These are phyloP conservation scores for Paralagenidium karlingii DNA, from an alignment of 352 stramenopile genomes.

Conservation along the genomic window DNA sequence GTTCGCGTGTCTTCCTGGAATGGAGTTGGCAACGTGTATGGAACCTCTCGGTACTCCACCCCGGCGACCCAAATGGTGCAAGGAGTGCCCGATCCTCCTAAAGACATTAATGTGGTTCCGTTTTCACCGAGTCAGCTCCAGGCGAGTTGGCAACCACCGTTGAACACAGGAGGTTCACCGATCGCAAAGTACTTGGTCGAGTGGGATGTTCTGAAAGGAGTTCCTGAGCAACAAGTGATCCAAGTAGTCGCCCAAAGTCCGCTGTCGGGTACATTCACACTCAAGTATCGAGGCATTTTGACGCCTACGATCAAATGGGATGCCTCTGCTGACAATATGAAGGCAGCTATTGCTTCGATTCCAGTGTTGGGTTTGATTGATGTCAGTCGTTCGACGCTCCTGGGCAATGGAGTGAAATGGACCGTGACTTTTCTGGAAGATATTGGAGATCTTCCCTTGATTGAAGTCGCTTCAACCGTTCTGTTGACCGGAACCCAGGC, in stretches of 20 bases:
- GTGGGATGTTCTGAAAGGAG: conserved; percentile 36
- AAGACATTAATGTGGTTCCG: conserved; percentile 28
- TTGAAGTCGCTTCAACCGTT: conserved; percentile 5
- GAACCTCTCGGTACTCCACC: conserved; percentile 61
- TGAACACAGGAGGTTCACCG: conserved; percentile 30
- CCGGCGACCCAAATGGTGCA: conserved; percentile 45
- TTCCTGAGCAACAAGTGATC: conserved; percentile 50
- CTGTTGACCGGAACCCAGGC: conserved; percentile 8
- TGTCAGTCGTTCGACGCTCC: too few relatives aligned
- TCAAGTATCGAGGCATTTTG: conserved; percentile 8
- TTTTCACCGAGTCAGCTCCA: conserved; percentile 18
- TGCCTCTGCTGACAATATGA: conserved; percentile 17
- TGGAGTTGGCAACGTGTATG: conserved; percentile 80
- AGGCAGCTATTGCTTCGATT: conserved; percentile 6
- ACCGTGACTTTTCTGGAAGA: conserved; percentile 42
- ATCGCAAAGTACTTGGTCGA: conserved; percentile 42
- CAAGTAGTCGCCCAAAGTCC: conserved; percentile 9
- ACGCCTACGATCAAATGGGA: conserved; percentile 22
- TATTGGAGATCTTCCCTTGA: conserved; percentile 32
- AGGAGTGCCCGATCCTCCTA: conserved; percentile 17
- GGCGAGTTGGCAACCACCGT: conserved; percentile 34
- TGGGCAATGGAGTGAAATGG: conserved; percentile 64
- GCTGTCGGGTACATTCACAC: conserved; percentile 14
- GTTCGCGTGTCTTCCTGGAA: conserved; percentile 90
- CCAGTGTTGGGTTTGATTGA: too few relatives aligned